phyloP scores from a whole-genome alignment of 179 eudicot species.

The Nepenthes alata region DNA sequence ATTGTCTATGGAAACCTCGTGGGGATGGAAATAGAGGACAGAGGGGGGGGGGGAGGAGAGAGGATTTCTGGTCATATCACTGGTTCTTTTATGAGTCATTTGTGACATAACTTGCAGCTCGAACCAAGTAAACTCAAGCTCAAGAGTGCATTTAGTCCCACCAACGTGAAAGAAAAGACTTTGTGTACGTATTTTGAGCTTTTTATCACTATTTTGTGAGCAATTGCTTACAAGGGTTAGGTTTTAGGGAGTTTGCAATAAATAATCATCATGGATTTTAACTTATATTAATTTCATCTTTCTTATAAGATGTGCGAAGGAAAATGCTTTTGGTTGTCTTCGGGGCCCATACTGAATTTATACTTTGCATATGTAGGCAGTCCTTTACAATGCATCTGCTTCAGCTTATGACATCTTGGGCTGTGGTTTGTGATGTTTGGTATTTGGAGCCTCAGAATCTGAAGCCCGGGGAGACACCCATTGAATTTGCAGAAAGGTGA shows the following conservation, averaged over 20 bases:
- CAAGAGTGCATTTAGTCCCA: too few relatives aligned
- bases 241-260: not conserved
- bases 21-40: too few relatives aligned
- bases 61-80: too few relatives aligned
- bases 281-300: not conserved
- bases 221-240: not conserved
- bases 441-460: slow-evolving; percentile 87
- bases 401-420: slow-evolving; percentile 99
- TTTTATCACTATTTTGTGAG: not conserved
- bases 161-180: too few relatives aligned
- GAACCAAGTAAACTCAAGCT: too few relatives aligned
- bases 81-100: too few relatives aligned
- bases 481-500: slow-evolving; percentile 95
- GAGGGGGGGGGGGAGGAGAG: too few relatives aligned
- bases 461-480: slow-evolving; percentile 80
- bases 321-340: not conserved
- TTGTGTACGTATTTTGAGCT: too few relatives aligned
- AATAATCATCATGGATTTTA: not conserved
- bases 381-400: slow-evolving; percentile 88
- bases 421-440: slow-evolving; percentile 99
- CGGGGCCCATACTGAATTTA: not conserved
- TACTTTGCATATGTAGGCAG: slow-evolving; percentile 41
- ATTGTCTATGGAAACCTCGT: too few relatives aligned
- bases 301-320: not conserved
- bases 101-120: too few relatives aligned